A percentile compares a stretch with the other conserved stretches of the same genome.
phyloP scores from a whole-genome alignment of 345 rosid species.

The Corchorus capsularis region DNA sequence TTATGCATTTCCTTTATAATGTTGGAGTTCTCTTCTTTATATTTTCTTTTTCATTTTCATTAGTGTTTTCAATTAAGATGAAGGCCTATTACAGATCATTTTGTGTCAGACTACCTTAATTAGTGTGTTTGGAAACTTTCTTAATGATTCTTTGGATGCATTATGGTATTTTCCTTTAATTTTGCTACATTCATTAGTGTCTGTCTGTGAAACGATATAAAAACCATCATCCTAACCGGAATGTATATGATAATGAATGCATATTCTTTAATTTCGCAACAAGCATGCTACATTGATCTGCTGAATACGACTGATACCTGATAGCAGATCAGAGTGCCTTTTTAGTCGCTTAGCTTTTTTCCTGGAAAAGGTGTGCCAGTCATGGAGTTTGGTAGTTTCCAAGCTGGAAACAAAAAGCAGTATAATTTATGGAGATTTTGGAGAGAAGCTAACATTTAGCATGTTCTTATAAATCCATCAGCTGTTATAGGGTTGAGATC shows the following conservation, averaged over 20 bases:
- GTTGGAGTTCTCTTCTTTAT: background rate
- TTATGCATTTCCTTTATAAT: background rate
- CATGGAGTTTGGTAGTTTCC: background rate
- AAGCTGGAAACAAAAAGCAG: background rate
- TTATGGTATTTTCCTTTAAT: background rate
- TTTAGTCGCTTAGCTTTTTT: background rate
- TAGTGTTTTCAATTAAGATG: background rate
- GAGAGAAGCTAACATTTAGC: background rate
- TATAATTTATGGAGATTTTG: background rate
- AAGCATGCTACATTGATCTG: background rate
- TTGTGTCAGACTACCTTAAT: background rate
- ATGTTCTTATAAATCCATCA: background rate
- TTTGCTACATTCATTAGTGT: background rate
- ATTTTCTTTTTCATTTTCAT: background rate
- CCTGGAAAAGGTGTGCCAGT: background rate
- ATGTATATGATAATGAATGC: background rate
- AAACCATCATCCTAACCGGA: background rate
- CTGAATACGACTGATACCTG: background rate
- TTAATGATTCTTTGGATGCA: background rate
- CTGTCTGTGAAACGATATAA: background rate
- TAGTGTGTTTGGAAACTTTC: background rate
- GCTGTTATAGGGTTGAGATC: background rate
- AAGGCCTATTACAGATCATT: background rate
- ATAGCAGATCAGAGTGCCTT: background rate
- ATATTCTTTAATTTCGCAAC: background rate